Evolutionary conservation across 352 stramenopile genomes (phyloP), one percentile per base, ranked within the genome.

Genomic region (Plasmopara halstedii): DNA sequence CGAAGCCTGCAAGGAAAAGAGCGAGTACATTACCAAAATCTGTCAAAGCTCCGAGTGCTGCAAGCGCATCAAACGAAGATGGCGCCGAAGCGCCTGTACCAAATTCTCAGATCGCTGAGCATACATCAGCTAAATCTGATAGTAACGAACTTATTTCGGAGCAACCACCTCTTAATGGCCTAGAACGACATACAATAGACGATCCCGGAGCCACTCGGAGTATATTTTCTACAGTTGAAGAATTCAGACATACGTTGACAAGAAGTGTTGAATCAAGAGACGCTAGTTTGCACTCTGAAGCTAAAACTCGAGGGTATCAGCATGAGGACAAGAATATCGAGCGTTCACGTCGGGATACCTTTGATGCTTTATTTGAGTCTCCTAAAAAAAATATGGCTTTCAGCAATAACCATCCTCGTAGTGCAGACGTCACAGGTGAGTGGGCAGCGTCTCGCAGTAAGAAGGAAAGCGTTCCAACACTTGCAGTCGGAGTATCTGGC

Each of bases 361-460:
- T 90, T 50, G 75, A 88, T 52, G 67, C 79, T 42, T 50, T 90
- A 13, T 90, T 90, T 19, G 68, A 74, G 23, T 84, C 73, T n/a
- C 75, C 78, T 10, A 76, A 67, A 44, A 53, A 48, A 35, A 51
- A 34, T 31, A 10, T 43, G 38, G 19, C 17, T 19, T 19, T 11
- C 20, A 29, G 25, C 7, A 29, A 29, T 10, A 10, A 10, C 25
- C 27, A 49, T 40, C 18, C 27, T 10, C 42, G 33, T 21, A 27
- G n/a, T n/a, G n/a, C n/a, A 29, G 38, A 31, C 15, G 40, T 43
- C 25, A 34, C 32, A 26, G 50, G 7, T 41, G 40, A 23, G 27
- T 63, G 46, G 56, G 17, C 32, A 52, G 33, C 48, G 38, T 27
- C 44, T 45, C 25, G 35, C 39, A 50, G 29, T 21, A 47, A 46